A percentile compares a stretch with the other conserved stretches of the same genome.
These are phyloP conservation scores for Mortierella antarctica DNA, from an alignment of 192 early-diverging fungal genomes.

Conservation along the genomic window DNA sequence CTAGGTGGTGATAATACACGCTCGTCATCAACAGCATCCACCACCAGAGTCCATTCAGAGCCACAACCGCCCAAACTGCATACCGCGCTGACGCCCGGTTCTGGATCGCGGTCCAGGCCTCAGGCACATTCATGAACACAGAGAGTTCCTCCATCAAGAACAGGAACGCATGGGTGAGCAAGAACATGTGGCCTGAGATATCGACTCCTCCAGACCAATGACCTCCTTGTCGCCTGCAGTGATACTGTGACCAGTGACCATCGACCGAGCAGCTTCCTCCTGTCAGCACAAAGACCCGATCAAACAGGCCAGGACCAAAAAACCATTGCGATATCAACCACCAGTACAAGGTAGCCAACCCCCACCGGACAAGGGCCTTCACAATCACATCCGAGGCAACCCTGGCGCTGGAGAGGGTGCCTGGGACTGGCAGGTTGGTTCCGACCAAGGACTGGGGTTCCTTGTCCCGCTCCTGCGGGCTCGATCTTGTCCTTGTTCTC, in stretches of 20 bases:
- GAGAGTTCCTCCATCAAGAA: conserved; percentile 77
- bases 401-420: conserved; percentile 4
- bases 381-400: conserved; percentile 18
- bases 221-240: conserved; percentile 66
- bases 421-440: conserved; percentile 10
- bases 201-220: conserved; percentile 85
- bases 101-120: conserved; percentile 13
- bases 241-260: conserved; percentile 25
- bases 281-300: conserved; percentile 77
- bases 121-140: conserved; percentile 44
- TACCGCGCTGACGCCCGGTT: conserved; percentile 18
- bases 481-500: conserved; percentile 2
- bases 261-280: conserved; percentile 71
- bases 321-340: conserved; percentile 85
- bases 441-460: conserved; percentile 4
- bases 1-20: conserved; percentile 79
- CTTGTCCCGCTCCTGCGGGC: not conserved
- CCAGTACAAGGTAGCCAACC: conserved; percentile 85
- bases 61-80: conserved; percentile 53
- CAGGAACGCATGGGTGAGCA: conserved; percentile 80
- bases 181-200: conserved; percentile 89
- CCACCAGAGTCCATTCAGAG: conserved; percentile 73
- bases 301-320: conserved; percentile 84
- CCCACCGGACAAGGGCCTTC: conserved; percentile 59
- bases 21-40: conserved; percentile 82